These are phyloP conservation scores for Phytopythium mirpurense DNA, from an alignment of 352 stramenopile genomes.

Conservation along the genomic window DNA sequence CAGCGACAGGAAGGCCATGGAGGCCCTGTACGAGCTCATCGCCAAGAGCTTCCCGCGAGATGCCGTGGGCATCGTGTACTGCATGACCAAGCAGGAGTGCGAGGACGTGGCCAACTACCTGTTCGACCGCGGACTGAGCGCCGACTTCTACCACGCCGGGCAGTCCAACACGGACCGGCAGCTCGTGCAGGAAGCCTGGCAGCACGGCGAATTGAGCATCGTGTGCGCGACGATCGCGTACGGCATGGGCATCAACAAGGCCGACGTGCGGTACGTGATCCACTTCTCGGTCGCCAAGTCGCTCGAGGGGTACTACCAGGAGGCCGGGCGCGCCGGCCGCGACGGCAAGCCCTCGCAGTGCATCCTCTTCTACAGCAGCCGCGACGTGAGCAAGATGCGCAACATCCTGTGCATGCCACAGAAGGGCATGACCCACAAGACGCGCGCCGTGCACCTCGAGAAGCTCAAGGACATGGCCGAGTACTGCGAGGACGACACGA, in stretches of 20 bases:
- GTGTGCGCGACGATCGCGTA: constrained; percentile 96
- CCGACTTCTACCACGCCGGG: constrained; percentile 91
- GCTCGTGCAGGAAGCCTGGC: constrained; percentile 74
- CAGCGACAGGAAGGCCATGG: constrained; percentile 40
- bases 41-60: constrained; percentile 35
- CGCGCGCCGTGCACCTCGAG: constrained; percentile 60
- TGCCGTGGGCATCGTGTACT: constrained; percentile 92
- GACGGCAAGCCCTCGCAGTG: constrained; percentile 92
- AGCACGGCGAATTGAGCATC: constrained; percentile 77
- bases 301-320: constrained; percentile 98
- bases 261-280: constrained; percentile 91
- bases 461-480: constrained; percentile 76
- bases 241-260: constrained; percentile 95
- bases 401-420: constrained; percentile 73
- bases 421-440: constrained; percentile 76
- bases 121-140: constrained; percentile 78
- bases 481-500: constrained; percentile 75
- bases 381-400: constrained; percentile 82
- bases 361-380: constrained; percentile 85
- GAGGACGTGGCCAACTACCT: constrained; percentile 90
- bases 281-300: constrained; percentile 91
- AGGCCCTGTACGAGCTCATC: constrained; percentile 50
- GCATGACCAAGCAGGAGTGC: constrained; percentile 91
- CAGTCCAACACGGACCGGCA: constrained; percentile 73
- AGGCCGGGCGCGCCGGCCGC: constrained; percentile 94